Evolutionary conservation across 2,329 filamentous ascomycete genomes (phyloP).

Genomic region (Dothideomycetes sp.): DNA sequence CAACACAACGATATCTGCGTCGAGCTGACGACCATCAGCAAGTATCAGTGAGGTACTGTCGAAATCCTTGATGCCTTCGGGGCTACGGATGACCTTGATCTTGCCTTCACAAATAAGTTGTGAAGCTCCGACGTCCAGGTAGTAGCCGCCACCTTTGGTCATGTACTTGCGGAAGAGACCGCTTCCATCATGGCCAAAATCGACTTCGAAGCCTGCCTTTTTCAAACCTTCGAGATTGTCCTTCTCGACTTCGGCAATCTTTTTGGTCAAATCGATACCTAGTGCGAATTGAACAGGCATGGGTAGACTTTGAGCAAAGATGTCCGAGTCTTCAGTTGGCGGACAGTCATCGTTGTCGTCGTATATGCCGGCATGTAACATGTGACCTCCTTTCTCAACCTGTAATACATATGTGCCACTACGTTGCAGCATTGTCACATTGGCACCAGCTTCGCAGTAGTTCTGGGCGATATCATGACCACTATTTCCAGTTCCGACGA

Average conservation of each 20-base stretch:
- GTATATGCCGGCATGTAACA: conserved; percentile 41
- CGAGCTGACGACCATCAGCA: conserved; percentile 46
- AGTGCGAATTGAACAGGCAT: conserved; percentile 51
- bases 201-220: conserved; percentile 52
- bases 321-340: conserved; percentile 56
- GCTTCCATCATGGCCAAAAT: conserved; percentile 47
- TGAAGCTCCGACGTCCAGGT: conserved; percentile 59
- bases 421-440: conserved; percentile 62
- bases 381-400: conserved; percentile 43
- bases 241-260: conserved; percentile 25
- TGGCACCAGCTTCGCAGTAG: conserved; percentile 52
- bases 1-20: conserved; percentile 53
- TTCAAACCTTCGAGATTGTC: conserved; percentile 38
- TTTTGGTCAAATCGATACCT: conserved; percentile 39
- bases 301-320: conserved; percentile 50
- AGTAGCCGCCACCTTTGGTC: conserved; percentile 58
- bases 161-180: conserved; percentile 56
- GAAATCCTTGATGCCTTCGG: conserved; percentile 45
- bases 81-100: conserved; percentile 48
- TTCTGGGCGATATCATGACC: conserved; percentile 45
- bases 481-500: conserved; percentile 43
- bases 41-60: conserved; percentile 33
- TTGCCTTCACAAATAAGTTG: conserved; percentile 54
- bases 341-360: conserved; percentile 44
- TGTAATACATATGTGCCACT: conserved; percentile 56